Conservation (phyloP, 2,329 filamentous ascomycete species). For the Epichloe sibirici region DNA sequence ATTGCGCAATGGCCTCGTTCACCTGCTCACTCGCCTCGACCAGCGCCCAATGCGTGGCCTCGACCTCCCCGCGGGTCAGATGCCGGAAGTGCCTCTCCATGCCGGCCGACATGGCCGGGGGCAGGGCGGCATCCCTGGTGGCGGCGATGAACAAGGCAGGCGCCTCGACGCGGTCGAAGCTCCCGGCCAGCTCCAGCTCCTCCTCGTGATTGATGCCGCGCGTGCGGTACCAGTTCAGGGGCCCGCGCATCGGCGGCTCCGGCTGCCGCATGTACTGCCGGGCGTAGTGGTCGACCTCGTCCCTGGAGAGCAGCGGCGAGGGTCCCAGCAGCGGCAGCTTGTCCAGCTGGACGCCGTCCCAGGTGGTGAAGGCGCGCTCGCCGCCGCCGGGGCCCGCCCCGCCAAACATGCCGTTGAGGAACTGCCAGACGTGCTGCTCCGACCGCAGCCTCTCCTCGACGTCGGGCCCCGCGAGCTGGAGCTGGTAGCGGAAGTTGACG, state of each 20-base stretch:
- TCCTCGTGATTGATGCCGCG: slow-evolving; percentile 63
- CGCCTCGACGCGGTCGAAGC: slow-evolving; percentile 40
- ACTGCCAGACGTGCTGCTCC: slow-evolving; percentile 51
- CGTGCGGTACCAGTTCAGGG: slow-evolving; percentile 81
- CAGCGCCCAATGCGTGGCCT: slow-evolving; percentile 71
- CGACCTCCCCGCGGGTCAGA: slow-evolving; percentile 52
- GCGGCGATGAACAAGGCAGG: slow-evolving; percentile 69
- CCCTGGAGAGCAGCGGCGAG: slow-evolving; percentile 47
- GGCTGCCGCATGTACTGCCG: slow-evolving; percentile 52
- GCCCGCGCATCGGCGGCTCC: slow-evolving; percentile 55
- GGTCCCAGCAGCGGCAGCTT: slow-evolving; percentile 44
- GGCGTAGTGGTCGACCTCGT: slow-evolving; percentile 69
- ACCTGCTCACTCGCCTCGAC: slow-evolving; percentile 59
- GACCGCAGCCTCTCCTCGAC: slow-evolving; percentile 47
- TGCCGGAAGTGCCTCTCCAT: slow-evolving; percentile 60
- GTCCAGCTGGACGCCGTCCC: slow-evolving; percentile 52
- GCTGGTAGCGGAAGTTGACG: slow-evolving; percentile 71
- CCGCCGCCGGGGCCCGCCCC: slow-evolving; percentile 45
- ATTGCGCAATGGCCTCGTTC: slow-evolving; percentile 56
- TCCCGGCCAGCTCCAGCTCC: slow-evolving; percentile 49
- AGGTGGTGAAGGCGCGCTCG: slow-evolving; percentile 44
- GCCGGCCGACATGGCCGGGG: slow-evolving; percentile 53
- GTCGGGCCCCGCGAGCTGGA: slow-evolving; percentile 61
- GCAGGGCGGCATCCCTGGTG: slow-evolving; percentile 57
- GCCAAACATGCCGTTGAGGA: slow-evolving; percentile 62